phyloP scores from a whole-genome alignment of 192 early-diverging fungal genomes.

The Thamnidium elegans region DNA sequence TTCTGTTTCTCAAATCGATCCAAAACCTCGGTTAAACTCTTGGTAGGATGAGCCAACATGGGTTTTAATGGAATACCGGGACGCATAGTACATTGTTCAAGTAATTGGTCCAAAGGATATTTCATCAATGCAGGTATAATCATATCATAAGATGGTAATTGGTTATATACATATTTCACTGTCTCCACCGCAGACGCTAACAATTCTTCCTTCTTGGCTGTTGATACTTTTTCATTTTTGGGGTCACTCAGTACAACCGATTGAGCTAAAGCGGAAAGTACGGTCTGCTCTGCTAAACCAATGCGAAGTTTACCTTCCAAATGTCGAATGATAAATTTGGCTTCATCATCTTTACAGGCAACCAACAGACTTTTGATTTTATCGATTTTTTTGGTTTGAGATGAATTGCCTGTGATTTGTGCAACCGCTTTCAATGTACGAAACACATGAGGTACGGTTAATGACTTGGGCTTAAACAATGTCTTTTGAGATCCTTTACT shows the following conservation, averaged over 20 bases:
- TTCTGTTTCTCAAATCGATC: constrained; percentile 87
- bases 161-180: constrained; percentile 73
- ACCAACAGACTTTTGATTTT: constrained; percentile 77
- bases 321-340: constrained; percentile 84
- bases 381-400: constrained; percentile 71
- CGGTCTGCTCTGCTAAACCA: constrained; percentile 91
- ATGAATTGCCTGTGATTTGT: constrained; percentile 67
- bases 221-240: constrained; percentile 35
- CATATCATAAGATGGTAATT: constrained; percentile 89
- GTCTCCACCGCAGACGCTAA: constrained; percentile 49
- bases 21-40: constrained; percentile 87
- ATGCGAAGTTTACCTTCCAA: constrained; percentile 95
- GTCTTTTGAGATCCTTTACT: constrained; percentile 85
- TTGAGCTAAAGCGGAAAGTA: constrained; percentile 86
- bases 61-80: constrained; percentile 97
- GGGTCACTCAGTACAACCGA: constrained; percentile 65
- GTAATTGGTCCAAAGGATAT: constrained; percentile 65
- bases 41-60: constrained; percentile 99
- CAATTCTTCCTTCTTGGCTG: constrained; percentile 42
- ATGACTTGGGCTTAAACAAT: constrained; percentile 74
- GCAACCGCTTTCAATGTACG: constrained; percentile 86
- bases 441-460: constrained; percentile 82
- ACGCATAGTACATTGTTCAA: constrained; percentile 81
- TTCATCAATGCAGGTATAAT: constrained; percentile 86
- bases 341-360: constrained; percentile 73